Base-by-base conservation (phyloP, 169 alveolate genomes). In the Babesia sp. region DNA sequence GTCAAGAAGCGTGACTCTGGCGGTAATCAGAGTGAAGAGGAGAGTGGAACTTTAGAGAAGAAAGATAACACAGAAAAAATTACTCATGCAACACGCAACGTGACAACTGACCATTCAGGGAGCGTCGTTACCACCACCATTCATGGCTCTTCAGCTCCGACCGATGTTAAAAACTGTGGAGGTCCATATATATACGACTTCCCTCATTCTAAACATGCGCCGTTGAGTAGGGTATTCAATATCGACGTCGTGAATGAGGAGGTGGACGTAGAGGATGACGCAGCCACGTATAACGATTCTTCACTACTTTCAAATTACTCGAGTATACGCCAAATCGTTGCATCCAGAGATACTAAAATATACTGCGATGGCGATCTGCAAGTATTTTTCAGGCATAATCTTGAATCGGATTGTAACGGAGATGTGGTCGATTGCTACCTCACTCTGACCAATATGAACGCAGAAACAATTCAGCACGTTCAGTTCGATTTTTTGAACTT, bases 401-500 rank as follows among this genome's bases (percentile, higher is more conserved):
- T 69, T 16, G 12, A 6, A 2, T 26, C 0, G 7, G 79, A 58
- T 18, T 58, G 34, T 33, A 41, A n/a, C 6, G 68, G 79, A 18
- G 6, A 9, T 6, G 70, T 56, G 70, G 39, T 55, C 1, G 59
- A 53, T 54, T 56, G 68, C 60, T 24, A 34, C 18, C 68, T 69
- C 53, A 39, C 57, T 22, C 45, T 69, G 48, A 55, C 57, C 5
- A 69, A 69, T 24, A n/a, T 9, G 42, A 22, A 58, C 31, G 22
- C 2, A 9, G 48, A 39, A 12, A 55, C 68, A 0, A 44, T 69
- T 9, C 48, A 55, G 39, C 45, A 69, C 12, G 5, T 69, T 45
- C 57, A 55, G 37, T 26, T 58, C 24, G 73, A 72, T 42, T 77
- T 44, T 54, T 46, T 33, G 34, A 70, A 77, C 50, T 77, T 77